Evolutionary conservation across 495 filamentous ascomycete genomes (phyloP).

Genomic region (Recurvomyces mirabilis): DNA sequence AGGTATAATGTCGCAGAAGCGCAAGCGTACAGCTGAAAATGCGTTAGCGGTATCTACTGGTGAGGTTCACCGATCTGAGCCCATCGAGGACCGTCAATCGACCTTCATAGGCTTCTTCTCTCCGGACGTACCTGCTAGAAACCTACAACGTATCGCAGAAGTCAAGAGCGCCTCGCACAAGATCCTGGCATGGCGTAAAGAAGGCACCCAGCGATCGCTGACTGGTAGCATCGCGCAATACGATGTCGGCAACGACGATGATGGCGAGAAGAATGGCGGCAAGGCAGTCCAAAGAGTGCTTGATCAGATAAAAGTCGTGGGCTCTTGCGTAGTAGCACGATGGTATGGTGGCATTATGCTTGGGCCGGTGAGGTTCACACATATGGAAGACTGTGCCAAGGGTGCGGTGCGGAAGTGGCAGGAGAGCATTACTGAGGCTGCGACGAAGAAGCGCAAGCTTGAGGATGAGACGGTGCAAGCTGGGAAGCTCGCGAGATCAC

Average conservation of each 20-base stretch:
- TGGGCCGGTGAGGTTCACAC: conserved; percentile 36
- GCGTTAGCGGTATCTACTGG: not conserved
- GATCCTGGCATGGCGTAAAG: conserved; percentile 34
- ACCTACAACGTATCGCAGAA: conserved; percentile 28
- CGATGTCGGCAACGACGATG: conserved; percentile 35
- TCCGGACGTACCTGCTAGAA: conserved; percentile 24
- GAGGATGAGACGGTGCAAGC: conserved; percentile 25
- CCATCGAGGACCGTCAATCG: conserved; percentile 33
- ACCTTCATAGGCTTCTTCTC: conserved; percentile 36
- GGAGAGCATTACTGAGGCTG: conserved; percentile 16
- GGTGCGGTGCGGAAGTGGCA: conserved; percentile 29
- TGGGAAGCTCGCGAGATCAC: conserved; percentile 18
- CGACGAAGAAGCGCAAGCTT: conserved; percentile 24
- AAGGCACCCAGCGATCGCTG: conserved; percentile 25
- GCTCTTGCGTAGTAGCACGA: conserved; percentile 35
- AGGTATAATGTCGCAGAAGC: conserved; percentile 26
- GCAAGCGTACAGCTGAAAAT: conserved; percentile 10
- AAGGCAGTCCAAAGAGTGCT: conserved; percentile 32
- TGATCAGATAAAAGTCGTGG: conserved; percentile 25
- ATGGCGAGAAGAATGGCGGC: conserved; percentile 36
- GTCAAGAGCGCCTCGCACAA: conserved; percentile 32
- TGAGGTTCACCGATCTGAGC: conserved; percentile 27
- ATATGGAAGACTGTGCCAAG: conserved; percentile 32
- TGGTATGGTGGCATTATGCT: conserved; percentile 39
- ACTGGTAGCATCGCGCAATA: conserved; percentile 21